phyloP scores from a whole-genome alignment of 2,329 filamentous ascomycete species.

The Davidsoniella eucalypti region DNA sequence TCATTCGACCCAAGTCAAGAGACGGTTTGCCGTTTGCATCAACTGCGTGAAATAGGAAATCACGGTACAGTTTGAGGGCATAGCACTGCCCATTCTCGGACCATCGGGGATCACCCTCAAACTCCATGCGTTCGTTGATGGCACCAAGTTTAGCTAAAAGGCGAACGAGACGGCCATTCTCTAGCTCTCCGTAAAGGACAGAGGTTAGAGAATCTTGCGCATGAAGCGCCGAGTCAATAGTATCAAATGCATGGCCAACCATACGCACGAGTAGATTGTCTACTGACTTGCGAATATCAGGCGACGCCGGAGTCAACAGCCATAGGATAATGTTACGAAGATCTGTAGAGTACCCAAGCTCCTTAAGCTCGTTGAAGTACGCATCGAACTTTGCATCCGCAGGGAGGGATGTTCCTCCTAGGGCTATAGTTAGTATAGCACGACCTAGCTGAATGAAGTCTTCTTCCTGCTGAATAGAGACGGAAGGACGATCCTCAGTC shows the following conservation, averaged over 20 bases:
- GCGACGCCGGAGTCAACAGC: slow-evolving; percentile 53
- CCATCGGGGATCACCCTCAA: slow-evolving; percentile 63
- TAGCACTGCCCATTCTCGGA: slow-evolving; percentile 87
- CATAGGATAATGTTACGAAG: slow-evolving; percentile 67
- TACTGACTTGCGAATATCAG: slow-evolving; percentile 47
- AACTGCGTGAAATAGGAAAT: slow-evolving; percentile 95
- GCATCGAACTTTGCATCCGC: slow-evolving; percentile 7
- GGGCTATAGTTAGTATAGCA: slow-evolving; percentile 55
- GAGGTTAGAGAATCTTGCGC: slow-evolving; percentile 57
- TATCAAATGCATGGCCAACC: slow-evolving; percentile 55
- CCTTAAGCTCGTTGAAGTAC: slow-evolving; percentile 59
- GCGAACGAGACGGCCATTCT: slow-evolving; percentile 74
- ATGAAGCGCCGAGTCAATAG: slow-evolving; percentile 66
- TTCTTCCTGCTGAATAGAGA: slow-evolving; percentile 69
- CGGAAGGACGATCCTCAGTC: slow-evolving; percentile 50
- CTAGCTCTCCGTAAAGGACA: slow-evolving; percentile 63
- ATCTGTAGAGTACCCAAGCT: slow-evolving; percentile 59
- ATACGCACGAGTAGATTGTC: slow-evolving; percentile 68
- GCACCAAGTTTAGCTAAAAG: slow-evolving; percentile 67
- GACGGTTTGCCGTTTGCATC: slow-evolving; percentile 70
- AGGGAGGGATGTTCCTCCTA: slow-evolving; percentile 1
- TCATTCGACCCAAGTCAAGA: slow-evolving; percentile 72
- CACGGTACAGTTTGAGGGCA: slow-evolving; percentile 83
- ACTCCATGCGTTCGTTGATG: slow-evolving; percentile 80
- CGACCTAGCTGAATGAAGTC: slow-evolving; percentile 75